Base-by-base conservation (phyloP, 371 early-diverging fungal species). In the Dichotomocladium elegans region DNA sequence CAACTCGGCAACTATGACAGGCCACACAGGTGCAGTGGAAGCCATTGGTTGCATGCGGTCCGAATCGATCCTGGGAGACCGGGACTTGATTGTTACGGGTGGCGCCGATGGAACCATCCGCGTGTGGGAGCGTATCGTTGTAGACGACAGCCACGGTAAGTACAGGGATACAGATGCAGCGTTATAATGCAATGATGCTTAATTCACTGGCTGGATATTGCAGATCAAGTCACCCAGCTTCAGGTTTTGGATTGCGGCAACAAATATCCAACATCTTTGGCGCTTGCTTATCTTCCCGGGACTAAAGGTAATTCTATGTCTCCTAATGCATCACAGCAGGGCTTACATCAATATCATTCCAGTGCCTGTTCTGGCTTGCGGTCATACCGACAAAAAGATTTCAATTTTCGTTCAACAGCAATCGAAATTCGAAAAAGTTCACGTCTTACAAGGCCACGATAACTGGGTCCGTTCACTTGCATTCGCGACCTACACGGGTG, bases 381-480 rank as follows among this genome's bases (percentile, higher is more conserved):
- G 90, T 26, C 83, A 84, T 37, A 92, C 93, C 3, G 92, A 93
- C 61, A 76, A 71, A 57, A 60, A 74, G 31, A 66, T 93, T 43
- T 70, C 75, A n/a, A 62, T 91, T n/a, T 93, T 81, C 53, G 60
- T 75, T 17, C 63, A 63, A 47, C 63, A 64, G 41, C 17, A 53
- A 19, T 35, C 27, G 22, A 44, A 53, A 3, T 94, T 94, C 66
- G 67, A 62, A 33, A 77, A 83, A 42, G 66, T 72, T 3, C 69
- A 90, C 42, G 63, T 80, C 7, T 72, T 97, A 14, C 81, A 84
- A 34, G 98, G 96, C 1, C 98, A 97, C 61, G 89, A 91, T 17
- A 92, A 94, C 58, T 97, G 98, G 98, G 85, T 95, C 21, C 85
- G 93, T 3, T 81, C 90, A 8, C 60, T 96, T 41, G 78, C 88